Evolutionary conservation across 106 monocot species (phyloP).

Genomic region (Vanilla planifolia): DNA sequence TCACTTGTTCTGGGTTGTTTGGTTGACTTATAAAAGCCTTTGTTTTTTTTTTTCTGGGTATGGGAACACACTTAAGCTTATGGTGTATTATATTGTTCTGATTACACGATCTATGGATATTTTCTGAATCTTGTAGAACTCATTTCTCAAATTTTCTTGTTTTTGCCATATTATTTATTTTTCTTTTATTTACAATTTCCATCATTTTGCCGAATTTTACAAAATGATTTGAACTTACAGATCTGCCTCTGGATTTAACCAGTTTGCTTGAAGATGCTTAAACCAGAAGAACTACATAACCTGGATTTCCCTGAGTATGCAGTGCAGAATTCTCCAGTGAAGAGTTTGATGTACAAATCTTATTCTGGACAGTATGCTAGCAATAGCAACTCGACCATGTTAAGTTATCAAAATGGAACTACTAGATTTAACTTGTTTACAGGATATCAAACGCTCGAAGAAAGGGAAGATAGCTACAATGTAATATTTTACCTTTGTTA

Average conservation of each 20-base stretch:
- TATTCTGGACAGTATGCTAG: slow-evolving; percentile 12
- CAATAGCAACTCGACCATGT: slow-evolving; percentile 21
- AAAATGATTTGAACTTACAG: not conserved
- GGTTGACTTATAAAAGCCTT: no score
- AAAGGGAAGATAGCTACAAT: slow-evolving; percentile 92
- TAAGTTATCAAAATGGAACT: slow-evolving; percentile 15
- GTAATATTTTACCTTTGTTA: slow-evolving; percentile 23
- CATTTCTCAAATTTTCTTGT: no score
- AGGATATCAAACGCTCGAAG: slow-evolving; percentile 66
- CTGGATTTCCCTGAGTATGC: slow-evolving; percentile 52
- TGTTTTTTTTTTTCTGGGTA: no score
- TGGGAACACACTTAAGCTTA: no score
- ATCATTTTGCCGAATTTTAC: not conserved
- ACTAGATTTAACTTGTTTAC: slow-evolving; percentile 82
- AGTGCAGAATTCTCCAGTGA: slow-evolving; percentile 27
- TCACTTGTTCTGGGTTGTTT: no score
- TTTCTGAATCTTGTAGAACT: no score
- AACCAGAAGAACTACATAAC: slow-evolving; percentile 44
- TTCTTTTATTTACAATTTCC: no score
- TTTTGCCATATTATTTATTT: not conserved
- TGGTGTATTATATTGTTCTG: no score
- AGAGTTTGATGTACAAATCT: slow-evolving; percentile 65
- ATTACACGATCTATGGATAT: no score
- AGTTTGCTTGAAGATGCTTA: slow-evolving; percentile 80
- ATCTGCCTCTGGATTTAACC: slow-evolving; percentile 6